Conservation (phyloP, 306 rosid genomes). For the Medicago ruthenica region DNA sequence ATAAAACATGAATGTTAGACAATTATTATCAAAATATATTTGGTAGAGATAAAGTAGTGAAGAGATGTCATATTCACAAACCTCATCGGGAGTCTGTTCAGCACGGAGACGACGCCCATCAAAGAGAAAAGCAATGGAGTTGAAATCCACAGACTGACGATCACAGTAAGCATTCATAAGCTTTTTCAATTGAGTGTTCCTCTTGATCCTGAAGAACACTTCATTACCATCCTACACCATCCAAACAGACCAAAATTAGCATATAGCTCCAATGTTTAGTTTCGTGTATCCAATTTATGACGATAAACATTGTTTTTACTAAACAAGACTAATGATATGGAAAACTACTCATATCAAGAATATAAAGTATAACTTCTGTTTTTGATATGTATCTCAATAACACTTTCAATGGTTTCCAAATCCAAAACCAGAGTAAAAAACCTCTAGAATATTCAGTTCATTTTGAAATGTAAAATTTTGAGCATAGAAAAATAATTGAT, state of each 20-base stretch:
- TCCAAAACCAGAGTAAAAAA: no score
- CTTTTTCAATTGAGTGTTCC: constrained; percentile 74
- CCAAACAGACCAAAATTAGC: not conserved
- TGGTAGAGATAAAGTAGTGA: not conserved
- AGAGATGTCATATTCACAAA: constrained; percentile 1
- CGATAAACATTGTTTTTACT: not conserved
- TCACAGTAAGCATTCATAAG: constrained; percentile 87
- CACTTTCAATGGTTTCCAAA: no score
- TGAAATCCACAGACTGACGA: constrained; percentile 70
- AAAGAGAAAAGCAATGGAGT: constrained; percentile 76
- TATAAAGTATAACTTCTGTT: no score
- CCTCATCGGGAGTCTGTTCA: constrained; percentile 91
- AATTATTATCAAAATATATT: no score
- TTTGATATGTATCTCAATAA: no score
- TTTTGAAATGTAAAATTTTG: no score
- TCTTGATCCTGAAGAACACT: constrained; percentile 83
- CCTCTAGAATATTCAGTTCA: no score
- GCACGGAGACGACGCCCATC: constrained; percentile 81
- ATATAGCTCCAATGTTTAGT: not conserved
- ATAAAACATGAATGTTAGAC: not conserved
- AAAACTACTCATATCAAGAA: not conserved
- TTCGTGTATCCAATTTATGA: not conserved
- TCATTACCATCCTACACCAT: constrained; percentile 76
- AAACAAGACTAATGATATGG: not conserved
- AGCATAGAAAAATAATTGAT: not conserved